Conservation (phyloP, 768 basidiomycete species). For the Coprinopsis strossmayeri region DNA sequence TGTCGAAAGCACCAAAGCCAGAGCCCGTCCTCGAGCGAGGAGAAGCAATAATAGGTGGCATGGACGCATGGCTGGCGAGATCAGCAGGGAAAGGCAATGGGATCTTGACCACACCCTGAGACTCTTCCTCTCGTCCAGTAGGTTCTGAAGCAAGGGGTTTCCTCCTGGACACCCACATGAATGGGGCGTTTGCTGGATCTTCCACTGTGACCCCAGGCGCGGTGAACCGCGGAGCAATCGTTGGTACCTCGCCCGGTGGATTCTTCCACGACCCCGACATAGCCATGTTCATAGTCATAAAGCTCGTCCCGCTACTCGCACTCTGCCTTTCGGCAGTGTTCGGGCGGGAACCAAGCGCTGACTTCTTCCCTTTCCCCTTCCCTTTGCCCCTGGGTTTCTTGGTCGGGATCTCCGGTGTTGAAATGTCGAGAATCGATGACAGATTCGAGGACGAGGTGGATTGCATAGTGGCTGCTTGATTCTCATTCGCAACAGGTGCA, state of each 20-base stretch:
- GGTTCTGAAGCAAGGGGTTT: background rate
- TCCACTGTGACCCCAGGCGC: background rate
- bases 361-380: background rate
- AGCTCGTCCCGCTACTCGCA: slow-evolving; percentile 2
- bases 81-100: background rate
- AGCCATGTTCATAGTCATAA: background rate
- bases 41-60: background rate
- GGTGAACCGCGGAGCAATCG: background rate
- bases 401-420: background rate
- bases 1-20: background rate
- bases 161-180: slow-evolving; percentile 8
- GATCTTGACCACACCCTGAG: background rate
- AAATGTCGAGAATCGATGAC: slow-evolving; percentile 1
- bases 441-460: background rate
- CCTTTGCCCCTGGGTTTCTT: background rate
- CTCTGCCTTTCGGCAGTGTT: slow-evolving; percentile 5
- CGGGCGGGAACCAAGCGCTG: background rate
- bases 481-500: background rate
- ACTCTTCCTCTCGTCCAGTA: background rate
- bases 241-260: background rate
- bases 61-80: background rate
- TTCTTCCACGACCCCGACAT: slow-evolving; percentile 4
- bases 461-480: background rate
- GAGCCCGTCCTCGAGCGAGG: background rate
- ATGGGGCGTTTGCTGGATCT: background rate